Conservation (phyloP, 495 filamentous ascomycete genomes). For the Penicillium ochrochloron region DNA sequence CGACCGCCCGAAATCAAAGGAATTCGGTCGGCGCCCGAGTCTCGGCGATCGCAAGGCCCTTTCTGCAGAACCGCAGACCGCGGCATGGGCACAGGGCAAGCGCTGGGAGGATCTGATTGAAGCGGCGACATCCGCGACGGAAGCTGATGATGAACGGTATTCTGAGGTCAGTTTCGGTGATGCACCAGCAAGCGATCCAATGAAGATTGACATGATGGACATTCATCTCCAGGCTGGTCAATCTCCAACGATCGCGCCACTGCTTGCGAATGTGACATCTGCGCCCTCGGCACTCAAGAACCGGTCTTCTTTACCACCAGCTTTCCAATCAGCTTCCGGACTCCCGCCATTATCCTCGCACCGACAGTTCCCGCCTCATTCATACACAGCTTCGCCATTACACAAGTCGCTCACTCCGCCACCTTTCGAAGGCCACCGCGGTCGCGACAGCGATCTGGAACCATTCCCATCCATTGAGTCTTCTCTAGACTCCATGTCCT, state of each 20-base stretch:
- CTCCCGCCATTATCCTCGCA: constrained; percentile 49
- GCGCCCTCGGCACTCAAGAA: constrained; percentile 52
- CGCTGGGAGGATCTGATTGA: constrained; percentile 95
- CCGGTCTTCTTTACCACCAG: constrained; percentile 79
- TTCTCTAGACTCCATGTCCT: constrained; percentile 59
- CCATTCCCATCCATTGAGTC: constrained; percentile 87
- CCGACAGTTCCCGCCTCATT: constrained; percentile 63
- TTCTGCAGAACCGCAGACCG: constrained; percentile 77
- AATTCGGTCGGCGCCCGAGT: constrained; percentile 65
- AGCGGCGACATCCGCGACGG: constrained; percentile 85
- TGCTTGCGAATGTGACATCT: constrained; percentile 49
- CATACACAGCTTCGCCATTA: constrained; percentile 83
- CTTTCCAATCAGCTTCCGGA: constrained; percentile 43
- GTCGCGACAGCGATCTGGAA: constrained; percentile 62
- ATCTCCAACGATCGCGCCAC: constrained; percentile 62
- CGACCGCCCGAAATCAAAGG: constrained; percentile 76
- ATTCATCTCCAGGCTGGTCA: constrained; percentile 54
- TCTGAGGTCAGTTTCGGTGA: constrained; percentile 48
- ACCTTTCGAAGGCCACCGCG: constrained; percentile 64
- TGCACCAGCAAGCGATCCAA: not conserved
- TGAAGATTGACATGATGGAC: constrained; percentile 15
- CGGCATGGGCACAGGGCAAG: constrained; percentile 76
- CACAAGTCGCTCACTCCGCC: constrained; percentile 84
- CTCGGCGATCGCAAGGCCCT: constrained; percentile 78
- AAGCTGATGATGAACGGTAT: constrained; percentile 83